These are phyloP conservation scores for Yamadazyma epiphylla DNA, from an alignment of 1,139 yeast species.

Conservation along the genomic window DNA sequence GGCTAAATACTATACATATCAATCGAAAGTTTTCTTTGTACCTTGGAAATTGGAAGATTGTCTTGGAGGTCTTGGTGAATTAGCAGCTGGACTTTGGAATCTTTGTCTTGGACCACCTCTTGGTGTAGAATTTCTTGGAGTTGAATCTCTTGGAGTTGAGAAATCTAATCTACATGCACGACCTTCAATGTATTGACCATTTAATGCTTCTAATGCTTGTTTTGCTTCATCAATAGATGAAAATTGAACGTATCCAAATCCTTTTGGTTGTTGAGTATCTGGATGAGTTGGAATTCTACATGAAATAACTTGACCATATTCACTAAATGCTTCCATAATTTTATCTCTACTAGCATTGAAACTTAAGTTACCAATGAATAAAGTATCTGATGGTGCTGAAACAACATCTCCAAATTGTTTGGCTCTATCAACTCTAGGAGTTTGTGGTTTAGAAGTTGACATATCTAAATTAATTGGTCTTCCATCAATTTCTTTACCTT, in stretches of 20 bases:
- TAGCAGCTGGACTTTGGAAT: slow-evolving; percentile 39
- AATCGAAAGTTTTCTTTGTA: slow-evolving; percentile 76
- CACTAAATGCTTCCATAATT: slow-evolving; percentile 67
- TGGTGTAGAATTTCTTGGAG: slow-evolving; percentile 35
- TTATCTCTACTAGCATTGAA: slow-evolving; percentile 83
- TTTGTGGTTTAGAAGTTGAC: slow-evolving; percentile 77
- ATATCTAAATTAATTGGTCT: slow-evolving; percentile 92
- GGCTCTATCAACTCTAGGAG: slow-evolving; percentile 69
- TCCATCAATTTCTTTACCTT: slow-evolving; percentile 94
- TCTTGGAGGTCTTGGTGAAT: slow-evolving; percentile 53
- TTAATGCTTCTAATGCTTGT: slow-evolving; percentile 80
- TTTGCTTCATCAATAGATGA: slow-evolving; percentile 84
- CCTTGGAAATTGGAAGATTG: slow-evolving; percentile 64
- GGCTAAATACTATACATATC: slow-evolving; percentile 15
- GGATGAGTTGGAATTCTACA: slow-evolving; percentile 98
- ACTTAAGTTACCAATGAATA: slow-evolving; percentile 92
- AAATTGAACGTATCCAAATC: slow-evolving; percentile 96
- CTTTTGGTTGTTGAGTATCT: slow-evolving; percentile 98
- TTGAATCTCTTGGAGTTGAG: slow-evolving; percentile 82
- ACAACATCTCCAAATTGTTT: slow-evolving; percentile 84
- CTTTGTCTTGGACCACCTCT: slow-evolving; percentile 39
- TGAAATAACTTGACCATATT: slow-evolving; percentile 76
- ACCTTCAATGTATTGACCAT: slow-evolving; percentile 86
- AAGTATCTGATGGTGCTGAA: slow-evolving; percentile 90
- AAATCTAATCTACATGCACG: slow-evolving; percentile 93